Evolutionary conservation across 768 basidiomycete species (phyloP).

Genomic region (Cantharellus anzutake): DNA sequence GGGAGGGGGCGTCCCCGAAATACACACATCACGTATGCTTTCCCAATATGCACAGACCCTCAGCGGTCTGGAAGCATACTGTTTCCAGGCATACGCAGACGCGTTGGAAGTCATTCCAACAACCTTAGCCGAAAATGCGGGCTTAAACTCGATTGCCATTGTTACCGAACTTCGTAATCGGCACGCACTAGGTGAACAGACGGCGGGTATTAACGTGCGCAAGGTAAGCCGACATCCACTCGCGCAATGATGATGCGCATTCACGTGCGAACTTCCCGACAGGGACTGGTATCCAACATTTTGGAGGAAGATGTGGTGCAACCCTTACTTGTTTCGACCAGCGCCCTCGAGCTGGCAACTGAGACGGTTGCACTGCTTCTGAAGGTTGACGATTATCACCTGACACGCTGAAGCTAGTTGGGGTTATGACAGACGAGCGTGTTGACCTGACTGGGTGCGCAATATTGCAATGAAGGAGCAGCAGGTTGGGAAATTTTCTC

Average conservation of each 20-base stretch:
- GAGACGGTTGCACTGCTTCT: slow-evolving; percentile 94
- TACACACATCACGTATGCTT: slow-evolving; percentile 82
- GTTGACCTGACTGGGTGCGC: too few relatives aligned
- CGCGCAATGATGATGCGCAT: background rate
- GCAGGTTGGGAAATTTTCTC: too few relatives aligned
- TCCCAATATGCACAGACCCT: slow-evolving; percentile 83
- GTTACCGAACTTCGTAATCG: slow-evolving; percentile 95
- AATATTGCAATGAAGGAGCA: too few relatives aligned
- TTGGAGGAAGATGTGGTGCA: slow-evolving; percentile 95
- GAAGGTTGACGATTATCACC: slow-evolving; percentile 72
- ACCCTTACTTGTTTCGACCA: slow-evolving; percentile 85
- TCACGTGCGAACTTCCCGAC: background rate
- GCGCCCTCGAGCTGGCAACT: slow-evolving; percentile 84
- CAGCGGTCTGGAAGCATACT: slow-evolving; percentile 97
- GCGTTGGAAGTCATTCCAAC: slow-evolving; percentile 96
- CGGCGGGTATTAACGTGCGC: slow-evolving; percentile 94
- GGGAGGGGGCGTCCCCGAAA: slow-evolving; percentile 95
- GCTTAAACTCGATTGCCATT: slow-evolving; percentile 92
- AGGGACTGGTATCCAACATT: slow-evolving; percentile 96
- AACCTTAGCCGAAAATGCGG: slow-evolving; percentile 95
- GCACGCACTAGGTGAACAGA: slow-evolving; percentile 85
- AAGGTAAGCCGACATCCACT: slow-evolving; percentile 36
- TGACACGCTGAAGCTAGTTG: slow-evolving; percentile 9
- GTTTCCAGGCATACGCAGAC: slow-evolving; percentile 96
- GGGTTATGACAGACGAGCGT: too few relatives aligned